Percentiles rank a stretch among this genome's conserved stretches.
These are phyloP conservation scores for Microdochium trichocladiopsis DNA, from an alignment of 2,329 filamentous ascomycete genomes.

Conservation along the genomic window DNA sequence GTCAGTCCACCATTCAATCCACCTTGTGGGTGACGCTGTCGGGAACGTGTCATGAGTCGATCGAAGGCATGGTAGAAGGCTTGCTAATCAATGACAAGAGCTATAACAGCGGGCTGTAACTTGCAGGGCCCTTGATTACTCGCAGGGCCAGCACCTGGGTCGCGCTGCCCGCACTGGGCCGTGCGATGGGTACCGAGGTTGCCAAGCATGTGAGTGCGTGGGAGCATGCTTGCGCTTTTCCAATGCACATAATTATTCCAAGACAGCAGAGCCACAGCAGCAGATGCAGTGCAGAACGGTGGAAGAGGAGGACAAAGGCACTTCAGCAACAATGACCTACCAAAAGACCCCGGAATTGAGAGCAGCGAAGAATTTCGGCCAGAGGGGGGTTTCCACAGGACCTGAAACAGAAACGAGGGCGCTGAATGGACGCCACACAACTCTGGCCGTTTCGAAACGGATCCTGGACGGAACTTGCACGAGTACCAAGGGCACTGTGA, in stretches of 20 bases:
- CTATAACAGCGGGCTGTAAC: background rate
- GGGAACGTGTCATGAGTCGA: background rate
- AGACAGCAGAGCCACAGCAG: too few relatives aligned
- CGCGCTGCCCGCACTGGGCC: too few relatives aligned
- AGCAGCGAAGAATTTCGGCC: background rate
- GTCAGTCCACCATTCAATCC: too few relatives aligned
- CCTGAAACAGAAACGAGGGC: slow-evolving; percentile 1
- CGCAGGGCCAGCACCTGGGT: background rate
- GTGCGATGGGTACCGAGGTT: too few relatives aligned
- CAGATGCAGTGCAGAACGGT: too few relatives aligned
- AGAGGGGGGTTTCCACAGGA: background rate
- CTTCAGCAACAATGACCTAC: background rate
- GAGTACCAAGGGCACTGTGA: background rate
- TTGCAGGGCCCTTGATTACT: background rate
- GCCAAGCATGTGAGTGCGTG: too few relatives aligned
- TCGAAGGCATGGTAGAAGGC: background rate
- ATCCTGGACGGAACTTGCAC: background rate
- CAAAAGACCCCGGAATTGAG: background rate
- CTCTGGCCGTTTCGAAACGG: slow-evolving; percentile 1
- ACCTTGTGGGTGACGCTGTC: background rate
- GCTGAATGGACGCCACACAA: background rate
- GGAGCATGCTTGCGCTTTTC: too few relatives aligned
- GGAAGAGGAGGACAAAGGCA: too few relatives aligned
- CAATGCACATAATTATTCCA: too few relatives aligned
- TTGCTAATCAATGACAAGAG: background rate